Percentiles rank a stretch among this genome's conserved stretches.
Conservation (phyloP, 768 basidiomycete species). For the Pleurotus tuoliensis region DNA sequence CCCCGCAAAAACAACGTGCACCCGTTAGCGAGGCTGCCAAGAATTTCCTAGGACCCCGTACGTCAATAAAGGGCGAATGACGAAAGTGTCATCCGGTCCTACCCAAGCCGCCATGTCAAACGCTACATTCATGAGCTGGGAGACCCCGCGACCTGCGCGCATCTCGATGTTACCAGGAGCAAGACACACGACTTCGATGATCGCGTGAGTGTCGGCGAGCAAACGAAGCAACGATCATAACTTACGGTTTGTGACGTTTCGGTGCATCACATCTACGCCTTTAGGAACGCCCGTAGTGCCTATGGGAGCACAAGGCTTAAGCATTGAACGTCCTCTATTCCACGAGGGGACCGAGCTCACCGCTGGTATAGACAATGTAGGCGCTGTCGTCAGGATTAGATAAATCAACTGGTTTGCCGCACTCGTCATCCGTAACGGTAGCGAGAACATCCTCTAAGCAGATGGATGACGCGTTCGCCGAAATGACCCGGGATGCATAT, state of each 20-base stretch:
- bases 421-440: background rate
- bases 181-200: background rate
- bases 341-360: background rate
- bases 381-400: constrained; percentile 22
- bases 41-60: constrained; percentile 31
- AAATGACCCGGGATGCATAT: background rate
- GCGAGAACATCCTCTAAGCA: background rate
- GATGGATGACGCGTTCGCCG: background rate
- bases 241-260: constrained; percentile 30
- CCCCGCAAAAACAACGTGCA: constrained; percentile 51
- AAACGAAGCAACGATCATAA: constrained; percentile 13
- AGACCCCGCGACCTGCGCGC: constrained; percentile 50
- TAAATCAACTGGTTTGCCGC: constrained; percentile 13
- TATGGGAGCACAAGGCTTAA: constrained; percentile 21
- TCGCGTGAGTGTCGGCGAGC: background rate
- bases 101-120: constrained; percentile 67
- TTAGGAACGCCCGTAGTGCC: constrained; percentile 22
- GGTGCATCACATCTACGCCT: constrained; percentile 42
- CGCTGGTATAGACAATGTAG: constrained; percentile 46
- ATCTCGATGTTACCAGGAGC: constrained; percentile 54
- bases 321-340: too few species aligned
- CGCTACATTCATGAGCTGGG: constrained; percentile 59
- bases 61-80: background rate
- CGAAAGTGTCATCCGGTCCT: background rate
- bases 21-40: constrained; percentile 48